A percentile compares a stretch with the other conserved stretches of the same genome.
Conservation (phyloP, 768 basidiomycete genomes). For the Boletus reticulatus region DNA sequence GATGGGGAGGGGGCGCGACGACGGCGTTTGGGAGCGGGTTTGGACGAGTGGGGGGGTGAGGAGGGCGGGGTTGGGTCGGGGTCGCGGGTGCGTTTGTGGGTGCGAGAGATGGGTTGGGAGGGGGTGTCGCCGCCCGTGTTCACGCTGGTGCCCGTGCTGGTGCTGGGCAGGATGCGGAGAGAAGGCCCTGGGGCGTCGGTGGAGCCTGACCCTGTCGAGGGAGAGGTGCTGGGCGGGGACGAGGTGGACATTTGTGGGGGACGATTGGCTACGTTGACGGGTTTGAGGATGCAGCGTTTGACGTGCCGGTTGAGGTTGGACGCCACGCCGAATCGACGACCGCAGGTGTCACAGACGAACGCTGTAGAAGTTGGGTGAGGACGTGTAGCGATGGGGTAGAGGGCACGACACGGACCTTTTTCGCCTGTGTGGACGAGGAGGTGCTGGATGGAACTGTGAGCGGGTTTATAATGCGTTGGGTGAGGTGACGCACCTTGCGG, state of each 20-base stretch:
- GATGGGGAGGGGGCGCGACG: constrained; percentile 74
- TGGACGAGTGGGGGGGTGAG: constrained; percentile 32
- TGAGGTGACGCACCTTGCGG: constrained; percentile 59
- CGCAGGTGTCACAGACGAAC: constrained; percentile 75
- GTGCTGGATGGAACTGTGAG: constrained; percentile 47
- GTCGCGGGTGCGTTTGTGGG: constrained; percentile 24
- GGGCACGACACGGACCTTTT: constrained; percentile 52
- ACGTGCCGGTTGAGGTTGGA: constrained; percentile 81
- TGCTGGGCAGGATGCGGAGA: too few species aligned
- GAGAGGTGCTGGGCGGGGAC: constrained; percentile 2
- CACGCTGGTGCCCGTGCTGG: too few species aligned
- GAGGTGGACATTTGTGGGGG: constrained; percentile 15
- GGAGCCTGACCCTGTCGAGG: not conserved
- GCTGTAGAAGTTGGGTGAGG: constrained; percentile 38
- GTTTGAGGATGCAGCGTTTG: constrained; percentile 62
- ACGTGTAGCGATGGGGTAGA: too few species aligned
- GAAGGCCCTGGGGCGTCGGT: too few species aligned
- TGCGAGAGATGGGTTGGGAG: not conserved
- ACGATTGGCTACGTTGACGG: constrained; percentile 42
- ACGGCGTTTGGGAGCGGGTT: constrained; percentile 51
- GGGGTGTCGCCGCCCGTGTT: not conserved
- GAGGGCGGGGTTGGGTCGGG: constrained; percentile 11
- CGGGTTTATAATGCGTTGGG: constrained; percentile 9
- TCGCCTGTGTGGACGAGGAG: constrained; percentile 83
- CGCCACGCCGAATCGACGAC: constrained; percentile 76